Conservation (phyloP, 2,329 filamentous ascomycete genomes). For the Aspergillus bombycis region DNA sequence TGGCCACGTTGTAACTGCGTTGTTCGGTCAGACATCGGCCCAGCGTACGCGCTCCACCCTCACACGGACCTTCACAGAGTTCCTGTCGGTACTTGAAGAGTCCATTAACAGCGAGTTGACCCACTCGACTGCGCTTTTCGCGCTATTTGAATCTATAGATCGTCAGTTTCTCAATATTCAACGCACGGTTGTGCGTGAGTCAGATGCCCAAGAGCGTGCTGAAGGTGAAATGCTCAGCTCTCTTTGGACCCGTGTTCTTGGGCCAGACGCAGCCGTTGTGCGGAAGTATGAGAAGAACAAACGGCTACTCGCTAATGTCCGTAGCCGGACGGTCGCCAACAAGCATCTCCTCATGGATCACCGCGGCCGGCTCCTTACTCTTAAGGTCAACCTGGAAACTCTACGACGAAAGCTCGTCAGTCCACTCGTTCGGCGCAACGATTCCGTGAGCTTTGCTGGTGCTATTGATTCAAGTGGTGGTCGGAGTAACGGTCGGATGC, state of each 20-base stretch:
- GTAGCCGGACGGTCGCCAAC: constrained; percentile 81
- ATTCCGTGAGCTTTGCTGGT: constrained; percentile 48
- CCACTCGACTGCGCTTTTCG: constrained; percentile 78
- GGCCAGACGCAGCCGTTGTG: constrained; percentile 72
- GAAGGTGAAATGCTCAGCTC: constrained; percentile 81
- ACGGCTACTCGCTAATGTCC: constrained; percentile 74
- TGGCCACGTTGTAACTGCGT: constrained; percentile 67
- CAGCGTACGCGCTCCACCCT: constrained; percentile 80
- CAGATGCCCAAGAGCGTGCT: constrained; percentile 75
- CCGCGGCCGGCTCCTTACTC: constrained; percentile 77
- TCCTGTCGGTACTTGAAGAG: constrained; percentile 84
- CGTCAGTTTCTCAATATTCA: constrained; percentile 87
- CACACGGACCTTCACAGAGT: constrained; percentile 85
- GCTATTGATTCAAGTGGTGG: constrained; percentile 29
- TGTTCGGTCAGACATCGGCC: constrained; percentile 79
- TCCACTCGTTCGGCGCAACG: constrained; percentile 74
- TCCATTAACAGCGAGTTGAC: constrained; percentile 82
- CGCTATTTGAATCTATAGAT: constrained; percentile 90
- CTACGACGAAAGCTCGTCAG: constrained; percentile 80
- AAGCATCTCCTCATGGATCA: constrained; percentile 86
- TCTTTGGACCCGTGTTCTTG: constrained; percentile 84
- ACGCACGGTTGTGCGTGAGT: constrained; percentile 81
- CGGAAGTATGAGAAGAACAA: constrained; percentile 92
- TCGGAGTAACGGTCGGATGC: constrained; percentile 55
- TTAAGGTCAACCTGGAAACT: constrained; percentile 87